Evolutionary conservation across 768 basidiomycete genomes (phyloP), one percentile per base, ranked within the genome.

Genomic region (Collybia sordida): DNA sequence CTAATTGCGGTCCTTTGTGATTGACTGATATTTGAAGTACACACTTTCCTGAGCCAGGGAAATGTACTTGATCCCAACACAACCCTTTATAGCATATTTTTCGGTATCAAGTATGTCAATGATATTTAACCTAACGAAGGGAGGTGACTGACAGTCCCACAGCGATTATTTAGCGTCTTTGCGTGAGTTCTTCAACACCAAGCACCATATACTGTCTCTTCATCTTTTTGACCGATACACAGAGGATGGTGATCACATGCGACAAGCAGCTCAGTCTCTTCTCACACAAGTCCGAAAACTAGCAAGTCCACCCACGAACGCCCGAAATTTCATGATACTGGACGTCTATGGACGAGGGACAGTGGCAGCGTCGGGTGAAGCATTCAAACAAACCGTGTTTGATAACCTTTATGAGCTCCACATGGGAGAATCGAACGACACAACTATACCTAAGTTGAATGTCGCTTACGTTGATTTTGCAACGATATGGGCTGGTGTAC

Each of bases 1-100:
- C 9, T 6, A 38, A 7, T 8, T n/a, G 39, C 14, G 38, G n/a
- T n/a, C 19, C 15, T 18, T 17, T 28, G 15, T 24, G 7, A 44
- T 46, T 25, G 22, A 11, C 1, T 25, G 7, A 36, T 1, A 6
- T 21, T 34, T n/a, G 1, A 27, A 82, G 79, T 73, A 39, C 50
- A 64, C 7, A 69, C 59, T 2, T 81, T 80, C 55, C 55, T 81
- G 18, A 53, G 64, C n/a, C 79, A 80, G 51, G 62, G 63, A 0
- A 64, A 82, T 52, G 45, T 64, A 0, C 63, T 81, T 5, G 66
- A 80, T 52, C 71, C 79, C 0, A 59, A 64, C 1, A 76, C 75
- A 2, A 80, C 80, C 3, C 62, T 82, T 6, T 82, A 79, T 46
- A 70, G 71, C 1, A 57, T 78, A 7, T 82, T 82, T 58, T 80